Evolutionary conservation across 139 green algal species (phyloP), one percentile per base, ranked within the genome.

Genomic region (Chlamydomonas sp.): DNA sequence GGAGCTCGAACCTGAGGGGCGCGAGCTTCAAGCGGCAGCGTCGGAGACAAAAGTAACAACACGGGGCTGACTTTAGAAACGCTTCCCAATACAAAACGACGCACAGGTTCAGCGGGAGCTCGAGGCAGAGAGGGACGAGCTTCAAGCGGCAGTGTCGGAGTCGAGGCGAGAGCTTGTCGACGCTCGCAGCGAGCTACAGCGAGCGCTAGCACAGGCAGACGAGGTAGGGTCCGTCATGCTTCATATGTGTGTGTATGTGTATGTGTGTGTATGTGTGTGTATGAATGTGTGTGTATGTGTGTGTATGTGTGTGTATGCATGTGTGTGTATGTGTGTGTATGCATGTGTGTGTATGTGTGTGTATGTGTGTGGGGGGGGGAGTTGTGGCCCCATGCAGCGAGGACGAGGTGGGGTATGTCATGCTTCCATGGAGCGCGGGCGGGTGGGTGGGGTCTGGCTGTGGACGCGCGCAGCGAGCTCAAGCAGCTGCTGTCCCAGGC

Each of bases 81-180:
- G n/a, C n/a, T n/a, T n/a, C n/a, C n/a, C n/a, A n/a, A n/a, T n/a
- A n/a, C n/a, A n/a, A n/a, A n/a, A n/a, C n/a, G n/a, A n/a, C n/a
- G n/a, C n/a, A n/a, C n/a, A n/a, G n/a, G n/a, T n/a, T n/a, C 74
- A 81, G 65, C 54, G 50, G 24, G 74, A 83, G 61, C 74, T 83
- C 60, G 80, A 83, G 69, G 74, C 68, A 13, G 80, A 83, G 71
- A 48, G 77, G 29, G 74, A 83, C 38, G 76, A 76, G 58, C 65
- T 35, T 48, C 24, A 3, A 24, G 54, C 6, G 26, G 54, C 22
- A 34, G 37, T 65, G 58, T 3, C 3, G 24, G 10, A 31, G 5
- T 38, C 13, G 5, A 31, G 79, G 65, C 74, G n/a, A 80, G 78
- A n/a, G n/a, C n/a, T n/a, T n/a, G n/a, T n/a, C n/a, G n/a, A n/a